Evolutionary conservation across 257 asterid genomes (phyloP), one percentile per base, ranked within the genome.

Genomic region (Nemophila menziesii): DNA sequence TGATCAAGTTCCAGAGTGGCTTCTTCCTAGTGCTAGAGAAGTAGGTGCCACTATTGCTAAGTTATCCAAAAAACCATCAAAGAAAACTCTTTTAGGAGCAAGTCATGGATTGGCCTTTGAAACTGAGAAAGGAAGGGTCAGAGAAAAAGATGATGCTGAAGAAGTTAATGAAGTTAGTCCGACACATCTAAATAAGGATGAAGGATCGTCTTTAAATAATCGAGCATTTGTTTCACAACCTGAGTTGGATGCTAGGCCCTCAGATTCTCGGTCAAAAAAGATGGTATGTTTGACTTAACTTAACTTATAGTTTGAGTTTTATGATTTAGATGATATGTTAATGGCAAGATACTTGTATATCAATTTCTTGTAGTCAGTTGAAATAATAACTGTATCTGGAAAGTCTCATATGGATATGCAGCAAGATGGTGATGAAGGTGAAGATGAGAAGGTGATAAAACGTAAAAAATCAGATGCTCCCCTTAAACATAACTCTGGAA

Each of bases 171-270:
- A 79, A 5, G 12, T 29, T 29, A 1, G 36, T 29, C 9, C 74
- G 44, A 71, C 90, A 18, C 66, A 37, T 46, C 62, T 46, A 51
- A 57, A 67, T 59, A 90, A 85, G 51, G 78, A 74, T 55, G 82
- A 66, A 54, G 96, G 96, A 51, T 86, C 99, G 44, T 86, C 99
- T 55, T 75, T 92, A 14, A 94, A 79, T 20, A 66, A 76, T 59
- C 99, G 82, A 83, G 86, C 85, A 73, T 90, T 90, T 71, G 99
- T 94, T 20, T 86, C 94, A 8, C 92, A 85, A 60, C 86, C 99
- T 55, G 99, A 93, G 37, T 56, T 90, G 44, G 96, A 90, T 52
- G 73, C 86, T 51, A 77, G 92, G 68, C 79, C n/a, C n/a, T n/a
- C 99, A 52, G 53, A 60, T 58, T 79, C 99, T 58, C 92, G 81